Evolutionary conservation across 2,329 filamentous ascomycete species (phyloP), one percentile per base, ranked within the genome.

Genomic region (Fusarium redolens): DNA sequence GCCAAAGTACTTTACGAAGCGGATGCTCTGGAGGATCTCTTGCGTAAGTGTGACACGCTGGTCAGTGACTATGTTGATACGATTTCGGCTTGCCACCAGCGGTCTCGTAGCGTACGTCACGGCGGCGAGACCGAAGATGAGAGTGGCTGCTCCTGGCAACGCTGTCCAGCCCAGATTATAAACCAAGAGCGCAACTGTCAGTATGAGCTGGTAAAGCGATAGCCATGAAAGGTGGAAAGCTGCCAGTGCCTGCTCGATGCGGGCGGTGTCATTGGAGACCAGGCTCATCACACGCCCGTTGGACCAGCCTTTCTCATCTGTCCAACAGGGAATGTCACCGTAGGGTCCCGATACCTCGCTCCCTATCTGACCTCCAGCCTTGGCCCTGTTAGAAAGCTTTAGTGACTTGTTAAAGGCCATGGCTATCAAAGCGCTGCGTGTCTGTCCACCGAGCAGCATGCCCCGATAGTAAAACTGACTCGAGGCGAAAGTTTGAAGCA

Each of bases 401-500:
- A 56, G 52, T 12, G 52, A 56, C 52, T 56, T 56, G 9, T 5
- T 56, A 4, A 44, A 56, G 28, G 52, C 28, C 38, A 56, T 56
- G 11, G 52, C 52, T 44, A 56, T 56, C 52, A 56, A 20, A 31
- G 18, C 38, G 5, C 52, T 56, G 25, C 52, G 52, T 9, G 52
- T 56, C 38, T 56, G 52, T 44, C 52, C 28, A 33, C 52, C 38
- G 20, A 44, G 52, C 30, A 56, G 25, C 52, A 56, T 56, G 52
- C 52, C 52, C 15, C 38, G 52, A 33, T 44, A 44, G 17, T 56
- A 56, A 44, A 56, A 56, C 38, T 44, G 52, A 41, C 52, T 56
- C 38, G 38, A 56, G 38, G 52, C 52, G 17, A 56, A 56, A 33
- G 52, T 56, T 28, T 56, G 52, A 56, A 56, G 38, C 52, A 44